These are phyloP conservation scores for Ampelomyces quisqualis DNA, from an alignment of 2,329 filamentous ascomycete genomes.

Conservation along the genomic window DNA sequence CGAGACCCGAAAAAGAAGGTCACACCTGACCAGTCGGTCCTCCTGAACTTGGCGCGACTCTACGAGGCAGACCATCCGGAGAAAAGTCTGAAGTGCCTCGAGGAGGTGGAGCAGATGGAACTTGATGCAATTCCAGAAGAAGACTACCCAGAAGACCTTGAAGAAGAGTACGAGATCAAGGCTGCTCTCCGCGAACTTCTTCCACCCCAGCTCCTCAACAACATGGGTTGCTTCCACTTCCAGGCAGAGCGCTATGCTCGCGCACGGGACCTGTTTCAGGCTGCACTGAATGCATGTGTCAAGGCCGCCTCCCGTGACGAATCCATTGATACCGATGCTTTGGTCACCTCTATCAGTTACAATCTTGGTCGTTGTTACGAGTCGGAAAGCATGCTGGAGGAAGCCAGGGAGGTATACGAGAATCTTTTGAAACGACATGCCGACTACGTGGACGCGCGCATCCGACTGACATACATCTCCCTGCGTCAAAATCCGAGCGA, in stretches of 20 bases:
- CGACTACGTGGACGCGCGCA: constrained; percentile 90
- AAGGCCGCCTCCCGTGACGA: constrained; percentile 75
- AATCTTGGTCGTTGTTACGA: constrained; percentile 95
- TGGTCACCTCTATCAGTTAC: constrained; percentile 95
- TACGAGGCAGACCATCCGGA: constrained; percentile 86
- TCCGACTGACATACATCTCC: constrained; percentile 86
- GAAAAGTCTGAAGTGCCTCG: constrained; percentile 86
- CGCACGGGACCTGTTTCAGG: constrained; percentile 86
- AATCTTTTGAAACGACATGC: constrained; percentile 79
- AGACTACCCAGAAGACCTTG: constrained; percentile 61
- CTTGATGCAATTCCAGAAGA: constrained; percentile 73
- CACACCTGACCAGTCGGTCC: constrained; percentile 77
- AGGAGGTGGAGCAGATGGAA: constrained; percentile 89
- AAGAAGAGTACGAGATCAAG: constrained; percentile 52
- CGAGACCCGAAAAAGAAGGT: constrained; percentile 88
- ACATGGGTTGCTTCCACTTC: constrained; percentile 94
- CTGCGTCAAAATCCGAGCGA: constrained; percentile 78
- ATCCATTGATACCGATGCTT: constrained; percentile 79
- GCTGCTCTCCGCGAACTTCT: constrained; percentile 71
- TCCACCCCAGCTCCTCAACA: constrained; percentile 90
- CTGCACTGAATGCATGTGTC: constrained; percentile 84
- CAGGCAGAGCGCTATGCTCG: constrained; percentile 78
- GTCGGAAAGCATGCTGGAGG: constrained; percentile 73
- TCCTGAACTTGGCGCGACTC: constrained; percentile 86
- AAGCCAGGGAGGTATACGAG: constrained; percentile 87